These are phyloP conservation scores for Apiospora pterosperma DNA, from an alignment of 2,329 filamentous ascomycete species.

Conservation along the genomic window DNA sequence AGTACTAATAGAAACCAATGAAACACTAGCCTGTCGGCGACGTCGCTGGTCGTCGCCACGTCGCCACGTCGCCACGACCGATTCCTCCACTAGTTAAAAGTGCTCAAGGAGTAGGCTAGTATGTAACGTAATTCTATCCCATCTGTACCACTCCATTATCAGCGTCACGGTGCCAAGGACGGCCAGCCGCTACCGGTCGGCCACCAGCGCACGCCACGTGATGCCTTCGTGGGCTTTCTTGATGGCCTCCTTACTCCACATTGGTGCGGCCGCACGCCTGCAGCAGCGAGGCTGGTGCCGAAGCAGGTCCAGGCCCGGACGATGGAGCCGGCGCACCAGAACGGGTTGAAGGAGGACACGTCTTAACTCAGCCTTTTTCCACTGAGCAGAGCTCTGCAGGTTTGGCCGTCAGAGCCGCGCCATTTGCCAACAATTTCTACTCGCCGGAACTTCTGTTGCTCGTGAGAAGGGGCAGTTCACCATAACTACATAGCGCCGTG, in stretches of 20 bases:
- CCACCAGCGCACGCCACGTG: constrained; percentile 9
- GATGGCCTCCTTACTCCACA: constrained; percentile 33
- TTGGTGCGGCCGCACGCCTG: constrained; percentile 30
- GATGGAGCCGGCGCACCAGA: constrained; percentile 45
- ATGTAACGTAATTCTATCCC: constrained; percentile 9
- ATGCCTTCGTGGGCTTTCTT: constrained; percentile 38
- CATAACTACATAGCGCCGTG: too few relatives aligned
- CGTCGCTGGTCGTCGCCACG: background rate
- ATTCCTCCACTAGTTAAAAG: constrained; percentile 1
- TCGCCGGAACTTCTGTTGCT: too few relatives aligned
- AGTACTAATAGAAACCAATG: constrained; percentile 31
- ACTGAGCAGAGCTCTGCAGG: constrained; percentile 7
- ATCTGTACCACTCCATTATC: constrained; percentile 45
- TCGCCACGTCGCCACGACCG: too few relatives aligned
- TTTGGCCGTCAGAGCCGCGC: constrained; percentile 7
- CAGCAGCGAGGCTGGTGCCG: constrained; percentile 40
- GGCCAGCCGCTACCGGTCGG: constrained; percentile 49
- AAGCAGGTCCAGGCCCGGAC: constrained; percentile 38
- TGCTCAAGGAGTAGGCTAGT: constrained; percentile 9
- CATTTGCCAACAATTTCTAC: too few relatives aligned
- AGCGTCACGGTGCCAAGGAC: constrained; percentile 37
- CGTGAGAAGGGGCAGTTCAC: too few relatives aligned
- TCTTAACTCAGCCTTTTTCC: constrained; percentile 2
- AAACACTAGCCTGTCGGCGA: constrained; percentile 24
- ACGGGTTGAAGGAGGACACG: constrained; percentile 52